Base-by-base conservation (phyloP, 78 protist species). In the Cavenderia fasciculata region DNA sequence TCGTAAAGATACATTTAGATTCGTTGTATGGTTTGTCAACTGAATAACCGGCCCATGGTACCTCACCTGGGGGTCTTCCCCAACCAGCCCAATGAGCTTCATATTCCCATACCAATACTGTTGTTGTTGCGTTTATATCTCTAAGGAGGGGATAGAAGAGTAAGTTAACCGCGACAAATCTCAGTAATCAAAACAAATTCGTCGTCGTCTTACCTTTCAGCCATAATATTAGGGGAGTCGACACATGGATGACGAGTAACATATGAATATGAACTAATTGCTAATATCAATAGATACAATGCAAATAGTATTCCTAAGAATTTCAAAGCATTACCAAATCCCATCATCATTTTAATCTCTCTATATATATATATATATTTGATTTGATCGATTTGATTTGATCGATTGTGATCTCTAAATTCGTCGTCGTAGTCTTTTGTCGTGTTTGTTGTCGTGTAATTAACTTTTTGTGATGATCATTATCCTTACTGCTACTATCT, bases 21-120 rank as follows among this genome's bases (percentile, higher is more conserved):
- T 47, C 8, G 12, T 47, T 38, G 8, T 40, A 19, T 25, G 38
- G 25, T 36, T 8, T 34, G 4, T 31, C 47, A 4, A 47, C 33
- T 16, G 2, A 1, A 63, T 63, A 63, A n/a, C 72, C 72, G 1
- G 72, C 72, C 72, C 72, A 63, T 8, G 33, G n/a, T 7, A 63
- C 38, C 21, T 63, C 43, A 38, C 72, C 72, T n/a, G n/a, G n/a
- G 10, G 7, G 1, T 18, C 72, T 31, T 3, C 72, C 72, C 72
- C 72, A 63, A 21, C 72, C 72, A 31, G 72, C 38, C 72, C 72
- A 63, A 63, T 63, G 72, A 36, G 33, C 38, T n/a, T 36, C 38
- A 38, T 43, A 40, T 21, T 63, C 72, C 72, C 72, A 63, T 38
- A 27, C 38, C 8, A 63, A 63, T 27, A 63, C 72, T 16, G n/a